Evolutionary conservation across 176 grass and related monocot genomes (phyloP).

Genomic region (Aegilops longissima): DNA sequence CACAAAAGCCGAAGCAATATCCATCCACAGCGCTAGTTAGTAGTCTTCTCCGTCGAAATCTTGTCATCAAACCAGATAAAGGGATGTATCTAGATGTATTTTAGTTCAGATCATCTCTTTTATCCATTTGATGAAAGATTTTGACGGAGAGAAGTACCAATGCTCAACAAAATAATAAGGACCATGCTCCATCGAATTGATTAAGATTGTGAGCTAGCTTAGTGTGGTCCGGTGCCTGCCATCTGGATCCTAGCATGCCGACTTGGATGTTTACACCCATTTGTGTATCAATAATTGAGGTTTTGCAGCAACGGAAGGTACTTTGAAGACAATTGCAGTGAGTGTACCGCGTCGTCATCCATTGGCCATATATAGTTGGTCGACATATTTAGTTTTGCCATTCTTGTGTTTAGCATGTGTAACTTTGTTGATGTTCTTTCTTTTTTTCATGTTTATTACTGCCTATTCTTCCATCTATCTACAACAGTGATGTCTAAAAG

Average conservation of each 20-base stretch:
- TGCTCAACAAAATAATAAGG: neutral
- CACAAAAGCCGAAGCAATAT: no score
- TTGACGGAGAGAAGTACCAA: no score
- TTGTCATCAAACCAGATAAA: no score
- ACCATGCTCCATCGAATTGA: neutral
- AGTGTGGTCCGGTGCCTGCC: neutral
- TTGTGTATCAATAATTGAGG: neutral
- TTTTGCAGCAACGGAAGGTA: neutral
- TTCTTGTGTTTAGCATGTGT: neutral
- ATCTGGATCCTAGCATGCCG: neutral
- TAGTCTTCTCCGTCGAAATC: no score
- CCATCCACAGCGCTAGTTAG: no score
- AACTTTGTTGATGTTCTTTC: neutral
- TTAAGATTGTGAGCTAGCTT: no score
- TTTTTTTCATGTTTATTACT: neutral
- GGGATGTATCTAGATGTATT: no score
- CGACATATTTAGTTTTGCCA: neutral
- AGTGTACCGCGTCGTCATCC: neutral
- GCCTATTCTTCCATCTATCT: neutral
- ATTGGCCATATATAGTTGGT: neutral
- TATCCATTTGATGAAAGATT: no score
- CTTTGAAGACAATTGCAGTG: neutral
- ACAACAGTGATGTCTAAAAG: accelerated
- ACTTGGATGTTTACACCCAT: neutral
- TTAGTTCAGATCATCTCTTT: no score